These are phyloP conservation scores for Leishmania arabica DNA, from an alignment of 208 protist species.

Conservation along the genomic window DNA sequence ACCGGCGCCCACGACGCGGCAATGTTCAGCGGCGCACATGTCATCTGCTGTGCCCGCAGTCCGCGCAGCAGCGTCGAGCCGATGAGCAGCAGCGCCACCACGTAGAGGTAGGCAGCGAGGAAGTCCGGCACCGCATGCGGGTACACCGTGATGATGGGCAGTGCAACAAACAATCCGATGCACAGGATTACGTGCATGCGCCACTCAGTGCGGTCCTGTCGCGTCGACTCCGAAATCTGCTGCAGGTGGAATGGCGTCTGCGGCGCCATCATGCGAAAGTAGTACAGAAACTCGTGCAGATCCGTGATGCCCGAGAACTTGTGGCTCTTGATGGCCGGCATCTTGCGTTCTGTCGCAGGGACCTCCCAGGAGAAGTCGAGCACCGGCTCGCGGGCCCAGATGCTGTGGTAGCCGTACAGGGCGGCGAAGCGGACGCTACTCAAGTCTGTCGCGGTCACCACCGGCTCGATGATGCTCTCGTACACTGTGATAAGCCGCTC, in stretches of 20 bases:
- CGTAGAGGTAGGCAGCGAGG: constrained; percentile 37
- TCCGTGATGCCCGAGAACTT: constrained; percentile 46
- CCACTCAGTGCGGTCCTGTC: constrained; percentile 43
- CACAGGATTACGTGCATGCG: constrained; percentile 45
- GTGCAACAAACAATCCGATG: constrained; percentile 27
- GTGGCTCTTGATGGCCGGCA: constrained; percentile 56
- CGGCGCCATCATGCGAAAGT: constrained; percentile 50
- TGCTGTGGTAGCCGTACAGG: constrained; percentile 49
- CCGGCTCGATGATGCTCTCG: constrained; percentile 42
- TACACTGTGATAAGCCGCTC: constrained; percentile 56
- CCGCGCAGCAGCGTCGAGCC: constrained; percentile 38
- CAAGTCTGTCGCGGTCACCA: constrained; percentile 47
- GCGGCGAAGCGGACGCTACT: constrained; percentile 42
- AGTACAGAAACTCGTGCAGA: constrained; percentile 47
- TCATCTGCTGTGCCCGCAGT: constrained; percentile 43
- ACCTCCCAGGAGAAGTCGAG: constrained; percentile 66
- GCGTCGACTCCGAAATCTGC: constrained; percentile 30
- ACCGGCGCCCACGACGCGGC: constrained; percentile 39
- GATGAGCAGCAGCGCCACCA: constrained; percentile 30
- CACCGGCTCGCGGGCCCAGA: constrained; percentile 28
- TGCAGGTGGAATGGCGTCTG: constrained; percentile 31
- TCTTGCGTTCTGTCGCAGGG: constrained; percentile 51
- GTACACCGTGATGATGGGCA: constrained; percentile 57
- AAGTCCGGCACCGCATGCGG: constrained; percentile 42
- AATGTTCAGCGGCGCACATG: constrained; percentile 39